A percentile compares a stretch with the other conserved stretches of the same genome.
These are phyloP conservation scores for Aspergillus fumigatiaffinis DNA, from an alignment of 2,329 filamentous ascomycete species.

Conservation along the genomic window DNA sequence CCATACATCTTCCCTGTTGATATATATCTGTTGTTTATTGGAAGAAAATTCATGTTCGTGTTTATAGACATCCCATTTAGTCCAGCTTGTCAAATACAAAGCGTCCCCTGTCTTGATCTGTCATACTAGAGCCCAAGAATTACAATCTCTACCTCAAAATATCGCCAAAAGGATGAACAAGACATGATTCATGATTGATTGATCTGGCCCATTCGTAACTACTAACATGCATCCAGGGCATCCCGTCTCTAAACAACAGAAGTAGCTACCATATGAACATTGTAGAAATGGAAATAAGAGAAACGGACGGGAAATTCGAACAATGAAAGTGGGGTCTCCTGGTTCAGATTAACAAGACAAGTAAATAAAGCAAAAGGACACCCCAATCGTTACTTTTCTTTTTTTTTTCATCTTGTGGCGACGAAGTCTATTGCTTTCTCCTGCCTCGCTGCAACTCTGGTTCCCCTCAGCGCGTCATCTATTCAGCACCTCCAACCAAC, in stretches of 20 bases:
- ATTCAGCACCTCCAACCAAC: constrained; percentile 28
- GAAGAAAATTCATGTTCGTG: background rate
- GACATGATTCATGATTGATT: constrained; percentile 21
- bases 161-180: constrained; percentile 2
- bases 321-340: constrained; percentile 10
- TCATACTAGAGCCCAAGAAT: background rate
- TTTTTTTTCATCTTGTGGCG: background rate
- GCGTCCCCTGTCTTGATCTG: no score
- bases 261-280: constrained; percentile 13
- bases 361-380: constrained; percentile 5
- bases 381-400: constrained; percentile 6
- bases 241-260: constrained; percentile 12
- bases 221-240: constrained; percentile 6
- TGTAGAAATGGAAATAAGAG: background rate
- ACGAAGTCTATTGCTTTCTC: background rate
- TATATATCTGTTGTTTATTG: background rate
- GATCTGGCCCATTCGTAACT: constrained; percentile 10
- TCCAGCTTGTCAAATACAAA: background rate
- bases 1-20: background rate
- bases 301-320: constrained; percentile 6
- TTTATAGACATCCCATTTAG: background rate
- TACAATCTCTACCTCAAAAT: background rate
- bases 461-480: constrained; percentile 3
- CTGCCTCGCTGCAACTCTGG: no score
- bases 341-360: background rate